Conservation (phyloP, 495 filamentous ascomycete species). For the Talaromyces proteolyticus region DNA sequence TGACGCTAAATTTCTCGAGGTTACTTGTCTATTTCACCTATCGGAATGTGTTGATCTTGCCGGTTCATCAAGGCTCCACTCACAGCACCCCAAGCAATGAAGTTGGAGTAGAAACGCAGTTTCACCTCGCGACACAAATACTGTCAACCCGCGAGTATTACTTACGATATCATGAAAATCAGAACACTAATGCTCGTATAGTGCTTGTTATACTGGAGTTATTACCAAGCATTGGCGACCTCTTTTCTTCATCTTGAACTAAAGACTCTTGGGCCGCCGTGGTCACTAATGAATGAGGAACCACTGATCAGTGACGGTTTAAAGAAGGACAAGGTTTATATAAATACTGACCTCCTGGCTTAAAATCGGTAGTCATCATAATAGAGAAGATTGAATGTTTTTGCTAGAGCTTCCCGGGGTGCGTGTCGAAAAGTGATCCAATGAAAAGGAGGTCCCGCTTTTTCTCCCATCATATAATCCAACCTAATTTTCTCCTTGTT, state of each 20-base stretch:
- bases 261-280: not conserved
- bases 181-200: not conserved
- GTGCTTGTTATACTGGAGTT: not conserved
- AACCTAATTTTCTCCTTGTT: not conserved
- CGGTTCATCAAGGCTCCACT: not conserved
- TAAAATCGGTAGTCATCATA: not conserved
- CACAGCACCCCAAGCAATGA: not conserved
- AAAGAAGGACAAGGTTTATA: slow-evolving; percentile 1
- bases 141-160: not conserved
- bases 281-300: not conserved
- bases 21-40: slow-evolving; percentile 1
- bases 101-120: not conserved
- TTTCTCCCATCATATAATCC: not conserved
- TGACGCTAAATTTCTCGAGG: not conserved
- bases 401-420: not conserved
- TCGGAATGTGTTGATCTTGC: not conserved
- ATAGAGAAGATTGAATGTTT: not conserved
- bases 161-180: not conserved
- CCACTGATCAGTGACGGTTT: not conserved
- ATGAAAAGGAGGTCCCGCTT: not conserved
- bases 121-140: not conserved
- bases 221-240: not conserved
- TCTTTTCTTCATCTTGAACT: not conserved
- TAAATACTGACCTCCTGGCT: not conserved
- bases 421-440: not conserved